Evolutionary conservation across 2,329 filamentous ascomycete genomes (phyloP).

Genomic region (Fusarium penzigii): DNA sequence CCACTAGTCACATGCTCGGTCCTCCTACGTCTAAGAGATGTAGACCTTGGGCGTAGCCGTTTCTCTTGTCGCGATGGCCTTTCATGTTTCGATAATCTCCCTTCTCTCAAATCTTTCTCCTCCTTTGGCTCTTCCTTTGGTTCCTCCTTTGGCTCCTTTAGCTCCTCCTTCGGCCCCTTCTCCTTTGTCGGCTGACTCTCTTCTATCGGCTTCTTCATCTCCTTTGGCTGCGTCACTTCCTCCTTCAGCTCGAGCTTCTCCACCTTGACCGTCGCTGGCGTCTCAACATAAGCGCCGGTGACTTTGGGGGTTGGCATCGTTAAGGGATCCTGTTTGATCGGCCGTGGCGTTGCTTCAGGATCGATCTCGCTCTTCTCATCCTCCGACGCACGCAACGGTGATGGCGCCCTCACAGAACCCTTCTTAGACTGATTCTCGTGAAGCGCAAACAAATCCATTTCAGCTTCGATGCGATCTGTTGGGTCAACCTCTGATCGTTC

Average conservation of each 20-base stretch:
- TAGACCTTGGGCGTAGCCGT: slow-evolving; percentile 14
- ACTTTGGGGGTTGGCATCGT: slow-evolving; percentile 55
- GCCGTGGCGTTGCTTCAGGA: slow-evolving; percentile 49
- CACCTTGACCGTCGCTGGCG: slow-evolving; percentile 49
- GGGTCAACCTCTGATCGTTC: slow-evolving; percentile 55
- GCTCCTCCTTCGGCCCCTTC: no score
- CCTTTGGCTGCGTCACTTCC: slow-evolving; percentile 9
- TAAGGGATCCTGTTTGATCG: slow-evolving; percentile 45
- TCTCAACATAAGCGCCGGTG: slow-evolving; percentile 58
- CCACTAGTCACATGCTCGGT: slow-evolving; percentile 21
- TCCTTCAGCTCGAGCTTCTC: slow-evolving; percentile 32
- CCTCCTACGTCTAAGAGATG: slow-evolving; percentile 28
- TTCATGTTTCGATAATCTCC: no score
- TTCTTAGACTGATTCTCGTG: slow-evolving; percentile 56
- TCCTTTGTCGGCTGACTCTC: not conserved
- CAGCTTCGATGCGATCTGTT: slow-evolving; percentile 56
- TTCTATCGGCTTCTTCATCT: slow-evolving; percentile 14
- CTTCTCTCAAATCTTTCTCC: no score
- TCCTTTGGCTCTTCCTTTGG: no score
- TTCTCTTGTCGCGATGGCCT: no score
- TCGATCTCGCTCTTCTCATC: slow-evolving; percentile 24
- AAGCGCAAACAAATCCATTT: slow-evolving; percentile 58
- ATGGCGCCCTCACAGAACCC: slow-evolving; percentile 54
- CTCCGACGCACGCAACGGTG: slow-evolving; percentile 37
- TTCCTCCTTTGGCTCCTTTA: no score